These are phyloP conservation scores for Kodamaea plutei DNA, from an alignment of 1,139 yeast genomes.

Conservation along the genomic window DNA sequence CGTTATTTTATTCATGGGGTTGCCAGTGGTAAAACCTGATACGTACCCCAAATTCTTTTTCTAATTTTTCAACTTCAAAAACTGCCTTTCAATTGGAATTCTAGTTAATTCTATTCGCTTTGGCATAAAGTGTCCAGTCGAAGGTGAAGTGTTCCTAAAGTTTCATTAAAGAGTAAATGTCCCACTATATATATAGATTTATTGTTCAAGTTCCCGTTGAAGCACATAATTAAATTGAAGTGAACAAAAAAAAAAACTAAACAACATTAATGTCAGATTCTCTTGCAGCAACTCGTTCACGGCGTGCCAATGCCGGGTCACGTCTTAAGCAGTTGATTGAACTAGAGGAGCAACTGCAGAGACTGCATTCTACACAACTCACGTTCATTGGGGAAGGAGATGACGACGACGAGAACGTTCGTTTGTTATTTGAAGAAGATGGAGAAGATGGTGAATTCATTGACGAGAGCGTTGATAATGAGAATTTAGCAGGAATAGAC, in stretches of 20 bases:
- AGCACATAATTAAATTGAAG: too few relatives aligned
- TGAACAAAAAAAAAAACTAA: not conserved
- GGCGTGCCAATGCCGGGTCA: slow-evolving; percentile 90
- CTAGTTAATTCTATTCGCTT: too few relatives aligned
- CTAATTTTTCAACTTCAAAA: too few relatives aligned
- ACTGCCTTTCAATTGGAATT: too few relatives aligned
- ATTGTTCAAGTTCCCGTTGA: too few relatives aligned
- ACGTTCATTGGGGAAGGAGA: slow-evolving; percentile 8
- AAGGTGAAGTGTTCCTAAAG: too few relatives aligned
- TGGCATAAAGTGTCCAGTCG: too few relatives aligned
- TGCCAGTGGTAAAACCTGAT: too few relatives aligned
- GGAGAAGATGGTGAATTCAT: slow-evolving; percentile 77
- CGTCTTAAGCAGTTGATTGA: slow-evolving; percentile 69
- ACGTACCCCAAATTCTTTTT: too few relatives aligned
- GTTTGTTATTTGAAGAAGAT: slow-evolving; percentile 76
- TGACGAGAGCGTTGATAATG: slow-evolving; percentile 27
- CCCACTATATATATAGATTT: too few relatives aligned
- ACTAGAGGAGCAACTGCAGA: slow-evolving; percentile 48
- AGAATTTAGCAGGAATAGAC: slow-evolving; percentile 18
- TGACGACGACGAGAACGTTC: slow-evolving; percentile 71
- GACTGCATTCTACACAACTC: slow-evolving; percentile 4
- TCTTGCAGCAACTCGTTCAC: slow-evolving; percentile 65
- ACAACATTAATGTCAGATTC: slow-evolving; percentile 38
- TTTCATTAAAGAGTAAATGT: too few relatives aligned
- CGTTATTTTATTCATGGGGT: too few relatives aligned